A percentile compares a stretch with the other conserved stretches of the same genome.
phyloP scores from a whole-genome alignment of 352 stramenopile species.

The Globisporangium ultimum region DNA sequence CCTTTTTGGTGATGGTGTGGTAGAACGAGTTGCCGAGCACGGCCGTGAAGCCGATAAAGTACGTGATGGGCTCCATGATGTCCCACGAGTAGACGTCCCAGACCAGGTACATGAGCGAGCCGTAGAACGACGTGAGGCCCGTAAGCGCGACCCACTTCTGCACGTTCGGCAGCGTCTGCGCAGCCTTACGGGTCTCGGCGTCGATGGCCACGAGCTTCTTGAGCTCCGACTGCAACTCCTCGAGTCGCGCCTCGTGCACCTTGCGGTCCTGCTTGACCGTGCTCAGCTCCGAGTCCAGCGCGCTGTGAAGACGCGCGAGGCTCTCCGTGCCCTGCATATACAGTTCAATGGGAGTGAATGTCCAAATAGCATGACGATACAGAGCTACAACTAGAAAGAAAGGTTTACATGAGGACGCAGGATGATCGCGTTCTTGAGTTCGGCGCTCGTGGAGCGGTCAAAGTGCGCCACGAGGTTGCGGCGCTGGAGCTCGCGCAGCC shows the following conservation, averaged over 20 bases:
- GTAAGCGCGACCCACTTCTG: constrained; percentile 70
- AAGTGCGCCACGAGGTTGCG: constrained; percentile 77
- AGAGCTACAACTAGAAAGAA: neutral
- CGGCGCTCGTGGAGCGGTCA: constrained; percentile 55
- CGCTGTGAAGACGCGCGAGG: constrained; percentile 57
- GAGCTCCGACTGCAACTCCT: constrained; percentile 38
- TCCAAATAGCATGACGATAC: neutral
- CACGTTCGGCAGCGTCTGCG: constrained; percentile 54
- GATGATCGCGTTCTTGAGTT: constrained; percentile 69
- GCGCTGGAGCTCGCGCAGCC: constrained; percentile 70
- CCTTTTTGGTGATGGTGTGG: constrained; percentile 71
- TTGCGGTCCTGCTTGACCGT: constrained; percentile 66
- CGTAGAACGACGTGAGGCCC: constrained; percentile 66
- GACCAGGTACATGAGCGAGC: constrained; percentile 72
- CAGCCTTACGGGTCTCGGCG: constrained; percentile 37
- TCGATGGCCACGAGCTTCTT: constrained; percentile 48
- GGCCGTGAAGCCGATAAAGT: constrained; percentile 88
- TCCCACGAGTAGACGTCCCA: constrained; percentile 89
- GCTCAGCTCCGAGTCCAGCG: constrained; percentile 75
- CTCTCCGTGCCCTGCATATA: constrained; percentile 60
- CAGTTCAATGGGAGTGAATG: neutral
- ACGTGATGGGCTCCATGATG: constrained; percentile 89
- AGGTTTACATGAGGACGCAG: constrained; percentile 57
- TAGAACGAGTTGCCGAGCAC: constrained; percentile 83
- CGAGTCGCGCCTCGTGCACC: constrained; percentile 47